phyloP scores from a whole-genome alignment of 345 rosid genomes.

The Salix suchowensis region DNA sequence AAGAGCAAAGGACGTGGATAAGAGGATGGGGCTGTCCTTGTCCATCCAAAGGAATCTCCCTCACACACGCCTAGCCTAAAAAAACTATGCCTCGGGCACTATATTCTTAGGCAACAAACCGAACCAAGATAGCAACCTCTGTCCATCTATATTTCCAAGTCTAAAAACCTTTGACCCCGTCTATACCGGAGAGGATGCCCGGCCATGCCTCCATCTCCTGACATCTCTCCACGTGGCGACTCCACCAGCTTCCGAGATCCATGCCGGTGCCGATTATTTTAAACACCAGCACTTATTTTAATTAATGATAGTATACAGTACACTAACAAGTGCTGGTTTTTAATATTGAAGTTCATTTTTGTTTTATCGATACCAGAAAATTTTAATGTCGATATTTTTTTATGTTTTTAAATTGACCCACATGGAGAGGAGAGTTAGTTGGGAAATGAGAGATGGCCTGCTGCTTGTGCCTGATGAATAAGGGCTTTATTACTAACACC shows the following conservation, averaged over 20 bases:
- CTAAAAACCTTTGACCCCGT: constrained; percentile 19
- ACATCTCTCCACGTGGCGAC: constrained; percentile 45
- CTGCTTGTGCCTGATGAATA: background rate
- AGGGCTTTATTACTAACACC: constrained; percentile 2
- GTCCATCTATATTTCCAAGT: background rate
- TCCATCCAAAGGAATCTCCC: constrained; percentile 28
- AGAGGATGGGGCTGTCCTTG: constrained; percentile 32
- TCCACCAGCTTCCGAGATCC: constrained; percentile 18
- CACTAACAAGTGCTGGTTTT: background rate
- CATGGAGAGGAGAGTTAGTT: constrained; percentile 17
- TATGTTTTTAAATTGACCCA: constrained; percentile 8
- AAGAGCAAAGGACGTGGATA: constrained; percentile 14
- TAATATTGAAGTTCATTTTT: background rate
- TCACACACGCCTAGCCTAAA: constrained; percentile 7
- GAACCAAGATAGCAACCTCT: background rate
- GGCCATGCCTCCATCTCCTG: constrained; percentile 20
- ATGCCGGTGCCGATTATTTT: constrained; percentile 20
- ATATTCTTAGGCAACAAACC: background rate
- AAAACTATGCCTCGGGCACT: background rate
- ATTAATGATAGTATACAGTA: background rate
- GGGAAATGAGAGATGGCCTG: constrained; percentile 27
- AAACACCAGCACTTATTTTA: background rate
- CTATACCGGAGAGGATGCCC: constrained; percentile 24
- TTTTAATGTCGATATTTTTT: constrained; percentile 5
- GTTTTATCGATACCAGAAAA: background rate